A percentile compares a stretch with the other conserved stretches of the same genome.
phyloP scores from a whole-genome alignment of 768 basidiomycete species.

The Rubroboletus pulcherrimus region DNA sequence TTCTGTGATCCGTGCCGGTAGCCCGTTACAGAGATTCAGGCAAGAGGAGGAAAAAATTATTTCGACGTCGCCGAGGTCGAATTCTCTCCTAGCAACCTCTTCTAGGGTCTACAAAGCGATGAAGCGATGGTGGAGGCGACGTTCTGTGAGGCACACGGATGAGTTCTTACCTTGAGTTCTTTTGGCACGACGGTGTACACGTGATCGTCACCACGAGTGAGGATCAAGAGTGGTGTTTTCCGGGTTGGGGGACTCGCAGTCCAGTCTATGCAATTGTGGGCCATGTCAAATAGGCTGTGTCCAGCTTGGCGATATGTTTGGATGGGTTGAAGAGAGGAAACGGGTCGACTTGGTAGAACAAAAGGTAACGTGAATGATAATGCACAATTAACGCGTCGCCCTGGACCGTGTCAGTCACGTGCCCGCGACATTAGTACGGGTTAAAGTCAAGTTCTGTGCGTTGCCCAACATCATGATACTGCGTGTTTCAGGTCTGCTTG shows the following conservation, averaged over 20 bases:
- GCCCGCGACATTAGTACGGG: not conserved
- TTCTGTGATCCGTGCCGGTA: slow-evolving; percentile 22
- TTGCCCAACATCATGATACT: not conserved
- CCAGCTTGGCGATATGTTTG: not conserved
- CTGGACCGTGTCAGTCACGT: slow-evolving; percentile 10
- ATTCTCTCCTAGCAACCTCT: slow-evolving; percentile 17
- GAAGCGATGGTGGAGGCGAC: not conserved
- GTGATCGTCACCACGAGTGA: slow-evolving; percentile 10
- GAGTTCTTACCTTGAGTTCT: slow-evolving; percentile 11
- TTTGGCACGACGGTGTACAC: slow-evolving; percentile 20
- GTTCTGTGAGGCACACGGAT: not conserved
- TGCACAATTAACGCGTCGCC: not conserved
- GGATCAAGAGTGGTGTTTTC: slow-evolving; percentile 19
- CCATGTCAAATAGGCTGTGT: slow-evolving; percentile 7
- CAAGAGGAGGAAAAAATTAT: slow-evolving; percentile 18
- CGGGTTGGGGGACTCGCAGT: slow-evolving; percentile 13
- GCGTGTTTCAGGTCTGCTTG: not conserved
- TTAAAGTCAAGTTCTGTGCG: not conserved
- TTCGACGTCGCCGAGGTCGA: slow-evolving; percentile 16
- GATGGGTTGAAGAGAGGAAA: not conserved
- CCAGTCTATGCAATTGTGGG: slow-evolving; percentile 30
- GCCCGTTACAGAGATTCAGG: slow-evolving; percentile 17
- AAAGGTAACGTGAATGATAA: not conserved
- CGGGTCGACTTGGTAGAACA: not conserved
- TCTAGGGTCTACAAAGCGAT: slow-evolving; percentile 11